Evolutionary conservation across 495 filamentous ascomycete genomes (phyloP), one percentile per base, ranked within the genome.

Genomic region (Aspergillus conjunctus): DNA sequence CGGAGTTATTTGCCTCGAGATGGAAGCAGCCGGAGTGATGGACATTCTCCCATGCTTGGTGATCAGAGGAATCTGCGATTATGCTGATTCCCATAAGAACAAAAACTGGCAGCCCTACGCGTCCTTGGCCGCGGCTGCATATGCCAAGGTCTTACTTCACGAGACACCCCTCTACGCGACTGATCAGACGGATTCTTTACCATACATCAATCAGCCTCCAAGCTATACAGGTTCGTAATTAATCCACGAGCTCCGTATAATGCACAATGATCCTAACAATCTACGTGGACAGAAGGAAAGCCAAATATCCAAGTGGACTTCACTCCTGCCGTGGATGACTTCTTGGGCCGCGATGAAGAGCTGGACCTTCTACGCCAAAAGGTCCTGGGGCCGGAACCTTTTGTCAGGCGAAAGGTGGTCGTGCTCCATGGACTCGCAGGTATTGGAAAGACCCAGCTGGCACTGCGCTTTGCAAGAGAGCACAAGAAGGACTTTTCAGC

Each of bases 381-480:
- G 7, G 3, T 54, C 30, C 51, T 37, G 11, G 30, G 17, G 7
- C 15, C 51, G 32, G 1, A 39, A 10, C n/a, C 10, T 37, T 12
- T n/a, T 7, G n/a, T 7, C 14, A 7, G 11, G 17, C 11, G 43
- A 45, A 45, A 18, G 43, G 1, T 45, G 8, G 26, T 54, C 3
- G 59, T 65, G 10, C 45, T 67, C 21, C 49, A 65, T 52, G 66
- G 71, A 17, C 56, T 74, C 50, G 68, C 68, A 9, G 70, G 71
- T 12, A 71, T 70, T 3, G 68, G 69, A 21, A 70, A 71, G 49
- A 71, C 68, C 3, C 69, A 71, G 43, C 56, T 71, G 15, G 65
- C 68, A 64, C 48, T 62, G 63, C 63, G 12, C n/a, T 54, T 39
- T 39, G 51, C 51, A 17, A 33, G 31, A 37, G 17, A 37, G 20